phyloP scores from a whole-genome alignment of 371 early-diverging fungal genomes.

The Umbelopsis sp. region DNA sequence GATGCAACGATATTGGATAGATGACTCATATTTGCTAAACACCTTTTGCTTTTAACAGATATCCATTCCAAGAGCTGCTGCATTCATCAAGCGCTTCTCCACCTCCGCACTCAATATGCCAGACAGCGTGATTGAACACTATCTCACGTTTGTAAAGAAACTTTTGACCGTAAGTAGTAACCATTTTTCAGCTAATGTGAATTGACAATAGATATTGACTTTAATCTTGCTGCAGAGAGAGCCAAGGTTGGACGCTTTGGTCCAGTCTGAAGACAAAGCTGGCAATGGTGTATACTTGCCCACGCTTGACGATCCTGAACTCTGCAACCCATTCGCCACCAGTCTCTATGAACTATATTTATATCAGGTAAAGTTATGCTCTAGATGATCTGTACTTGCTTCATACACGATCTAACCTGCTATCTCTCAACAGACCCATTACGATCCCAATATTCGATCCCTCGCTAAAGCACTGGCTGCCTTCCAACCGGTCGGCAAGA shows the following conservation, averaged over 20 bases:
- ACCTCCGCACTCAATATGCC: constrained; percentile 58
- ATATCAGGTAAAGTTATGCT: constrained; percentile 60
- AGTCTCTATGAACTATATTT: constrained; percentile 84
- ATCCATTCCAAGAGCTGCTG: constrained; percentile 70
- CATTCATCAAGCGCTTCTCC: constrained; percentile 70
- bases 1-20: not conserved
- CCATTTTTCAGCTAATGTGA: constrained; percentile 20
- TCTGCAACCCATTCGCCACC: constrained; percentile 92
- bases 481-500: constrained; percentile 14
- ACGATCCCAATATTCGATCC: constrained; percentile 74
- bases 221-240: constrained; percentile 51
- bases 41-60: constrained; percentile 38
- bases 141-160: constrained; percentile 38
- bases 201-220: constrained; percentile 19
- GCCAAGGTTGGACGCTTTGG: constrained; percentile 76
- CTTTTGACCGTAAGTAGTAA: constrained; percentile 38
- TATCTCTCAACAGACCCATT: constrained; percentile 62
- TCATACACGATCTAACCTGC: constrained; percentile 10
- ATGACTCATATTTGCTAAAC: no score
- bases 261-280: constrained; percentile 83
- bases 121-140: constrained; percentile 41
- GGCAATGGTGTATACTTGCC: constrained; percentile 80
- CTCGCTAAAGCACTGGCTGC: constrained; percentile 49
- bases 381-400: not conserved
- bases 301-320: constrained; percentile 87